Conservation (phyloP, 192 early-diverging fungal species). For the Linnemannia zychae region DNA sequence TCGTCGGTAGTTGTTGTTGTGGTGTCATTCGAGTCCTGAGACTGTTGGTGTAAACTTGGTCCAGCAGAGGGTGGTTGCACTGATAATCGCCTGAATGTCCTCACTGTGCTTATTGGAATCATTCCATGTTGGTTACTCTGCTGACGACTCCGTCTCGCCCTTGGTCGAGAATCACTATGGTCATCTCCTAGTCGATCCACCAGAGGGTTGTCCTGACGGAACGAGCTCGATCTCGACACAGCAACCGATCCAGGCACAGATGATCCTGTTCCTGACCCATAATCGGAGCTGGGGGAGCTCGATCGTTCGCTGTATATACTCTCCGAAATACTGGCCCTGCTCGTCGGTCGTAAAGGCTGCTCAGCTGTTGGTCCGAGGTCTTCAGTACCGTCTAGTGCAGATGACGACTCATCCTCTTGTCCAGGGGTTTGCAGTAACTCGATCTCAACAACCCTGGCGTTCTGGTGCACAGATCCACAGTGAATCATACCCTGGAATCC, state of each 20-base stretch:
- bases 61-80: not conserved
- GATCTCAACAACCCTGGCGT: slow-evolving; percentile 63
- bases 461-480: slow-evolving; percentile 71
- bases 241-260: slow-evolving; percentile 36
- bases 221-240: slow-evolving; percentile 36
- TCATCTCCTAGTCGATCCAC: not conserved
- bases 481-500: slow-evolving; percentile 72
- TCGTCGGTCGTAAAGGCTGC: slow-evolving; percentile 11
- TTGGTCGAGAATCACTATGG: not conserved
- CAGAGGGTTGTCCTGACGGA: slow-evolving; percentile 7
- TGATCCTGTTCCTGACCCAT: slow-evolving; percentile 50
- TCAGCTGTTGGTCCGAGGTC: not conserved
- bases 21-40: not conserved
- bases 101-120: slow-evolving; percentile 45
- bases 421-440: slow-evolving; percentile 26
- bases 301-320: slow-evolving; percentile 14
- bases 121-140: slow-evolving; percentile 26
- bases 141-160: not conserved
- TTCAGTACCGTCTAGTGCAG: slow-evolving; percentile 25
- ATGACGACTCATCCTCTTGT: slow-evolving; percentile 23
- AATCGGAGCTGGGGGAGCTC: slow-evolving; percentile 47
- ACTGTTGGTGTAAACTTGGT: not conserved
- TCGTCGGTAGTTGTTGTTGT: not conserved
- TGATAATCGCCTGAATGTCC: slow-evolving; percentile 35
- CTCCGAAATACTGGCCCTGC: slow-evolving; percentile 18